Percentiles rank a stretch among this genome's conserved stretches.
phyloP scores from a whole-genome alignment of 768 basidiomycete species.

The Tylopilus felleus region DNA sequence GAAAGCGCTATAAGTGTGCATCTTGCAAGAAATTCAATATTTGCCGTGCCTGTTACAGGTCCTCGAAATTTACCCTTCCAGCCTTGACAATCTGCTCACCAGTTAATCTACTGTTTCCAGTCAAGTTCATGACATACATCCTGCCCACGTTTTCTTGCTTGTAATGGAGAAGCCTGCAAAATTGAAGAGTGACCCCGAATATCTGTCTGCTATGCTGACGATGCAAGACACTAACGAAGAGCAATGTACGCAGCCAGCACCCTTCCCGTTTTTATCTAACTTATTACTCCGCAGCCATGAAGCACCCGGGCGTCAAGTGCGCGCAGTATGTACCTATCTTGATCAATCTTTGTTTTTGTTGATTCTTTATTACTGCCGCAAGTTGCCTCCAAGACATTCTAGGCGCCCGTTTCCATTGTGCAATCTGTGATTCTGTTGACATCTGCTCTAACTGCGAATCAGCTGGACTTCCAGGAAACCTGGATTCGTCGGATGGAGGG shows the following conservation, averaged over 20 bases:
- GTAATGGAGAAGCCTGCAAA: constrained; percentile 62
- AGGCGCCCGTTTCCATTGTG: constrained; percentile 91
- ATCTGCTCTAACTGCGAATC: constrained; percentile 88
- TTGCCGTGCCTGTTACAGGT: constrained; percentile 85
- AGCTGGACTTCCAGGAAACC: constrained; percentile 78
- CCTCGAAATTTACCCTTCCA: constrained; percentile 5
- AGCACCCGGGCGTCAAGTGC: constrained; percentile 81
- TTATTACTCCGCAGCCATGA: constrained; percentile 48
- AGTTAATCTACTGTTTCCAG: constrained; percentile 35
- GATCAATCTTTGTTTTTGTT: neutral
- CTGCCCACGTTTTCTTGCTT: constrained; percentile 79
- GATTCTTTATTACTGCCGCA: constrained; percentile 27
- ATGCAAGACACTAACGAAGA: constrained; percentile 50
- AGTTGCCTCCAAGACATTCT: constrained; percentile 88
- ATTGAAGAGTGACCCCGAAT: constrained; percentile 40
- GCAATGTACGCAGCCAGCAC: constrained; percentile 45
- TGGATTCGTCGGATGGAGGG: constrained; percentile 73
- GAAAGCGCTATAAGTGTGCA: constrained; percentile 79
- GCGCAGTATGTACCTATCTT: constrained; percentile 60
- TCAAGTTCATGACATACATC: constrained; percentile 90
- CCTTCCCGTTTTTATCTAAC: neutral
- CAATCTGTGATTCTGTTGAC: constrained; percentile 79
- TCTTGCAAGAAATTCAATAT: constrained; percentile 77
- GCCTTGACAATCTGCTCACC: neutral
- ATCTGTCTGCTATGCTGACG: constrained; percentile 14